phyloP scores from a whole-genome alignment of 176 grass and related monocot genomes.

The Saccharum spontaneum region DNA sequence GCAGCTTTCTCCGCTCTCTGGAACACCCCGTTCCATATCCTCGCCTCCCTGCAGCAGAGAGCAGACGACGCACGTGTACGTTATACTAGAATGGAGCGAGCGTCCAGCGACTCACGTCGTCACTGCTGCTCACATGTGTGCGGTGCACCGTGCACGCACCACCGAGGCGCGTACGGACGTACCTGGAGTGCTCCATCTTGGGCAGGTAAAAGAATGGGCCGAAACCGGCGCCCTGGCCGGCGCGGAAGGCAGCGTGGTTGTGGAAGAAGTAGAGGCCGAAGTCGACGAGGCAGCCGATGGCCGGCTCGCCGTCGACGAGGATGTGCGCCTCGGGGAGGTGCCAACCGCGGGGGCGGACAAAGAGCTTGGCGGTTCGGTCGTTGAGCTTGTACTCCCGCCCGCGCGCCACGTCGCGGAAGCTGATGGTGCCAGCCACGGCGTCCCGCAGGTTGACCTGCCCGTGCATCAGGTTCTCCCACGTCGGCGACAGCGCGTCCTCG shows the following conservation, averaged over 20 bases:
- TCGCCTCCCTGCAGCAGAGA: slow-evolving; percentile 61
- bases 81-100: background rate
- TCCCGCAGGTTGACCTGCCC: slow-evolving; percentile 88
- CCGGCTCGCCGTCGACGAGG: slow-evolving; percentile 78
- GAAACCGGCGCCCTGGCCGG: slow-evolving; percentile 61
- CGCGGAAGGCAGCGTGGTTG: slow-evolving; percentile 64
- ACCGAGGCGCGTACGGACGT: background rate
- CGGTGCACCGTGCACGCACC: background rate
- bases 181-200: slow-evolving; percentile 98
- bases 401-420: slow-evolving; percentile 50
- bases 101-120: background rate
- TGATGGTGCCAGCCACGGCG: slow-evolving; percentile 74
- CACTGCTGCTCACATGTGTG: background rate
- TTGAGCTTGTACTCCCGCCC: slow-evolving; percentile 63
- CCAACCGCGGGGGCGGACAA: slow-evolving; percentile 87
- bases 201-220: slow-evolving; percentile 97
- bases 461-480: slow-evolving; percentile 95
- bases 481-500: slow-evolving; percentile 93
- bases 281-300: slow-evolving; percentile 77
- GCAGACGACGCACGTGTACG: background rate
- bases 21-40: slow-evolving; percentile 88
- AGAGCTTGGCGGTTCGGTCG: slow-evolving; percentile 62
- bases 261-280: slow-evolving; percentile 99
- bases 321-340: slow-evolving; percentile 90
- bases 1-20: slow-evolving; percentile 62